Conservation (phyloP, 805 yeast species). For the Nakazawaea molendinolei region DNA sequence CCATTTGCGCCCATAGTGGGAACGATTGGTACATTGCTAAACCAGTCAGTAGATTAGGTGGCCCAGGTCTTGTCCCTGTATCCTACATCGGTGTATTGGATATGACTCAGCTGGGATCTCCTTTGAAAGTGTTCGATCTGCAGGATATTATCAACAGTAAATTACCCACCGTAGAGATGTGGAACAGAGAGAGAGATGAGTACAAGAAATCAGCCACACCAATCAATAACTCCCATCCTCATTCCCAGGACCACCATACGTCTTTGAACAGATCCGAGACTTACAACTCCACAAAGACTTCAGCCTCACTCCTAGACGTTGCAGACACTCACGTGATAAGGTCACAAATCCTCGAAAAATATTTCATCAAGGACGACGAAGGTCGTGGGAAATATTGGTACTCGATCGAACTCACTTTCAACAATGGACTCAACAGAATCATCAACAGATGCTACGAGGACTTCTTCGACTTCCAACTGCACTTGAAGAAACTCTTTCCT, state of each 20-base stretch:
- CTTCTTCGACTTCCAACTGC: constrained; percentile 89
- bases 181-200: constrained; percentile 87
- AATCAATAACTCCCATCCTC: background rate
- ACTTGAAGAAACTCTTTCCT: constrained; percentile 76
- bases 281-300: constrained; percentile 4
- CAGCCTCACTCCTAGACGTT: constrained; percentile 3
- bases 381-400: constrained; percentile 13
- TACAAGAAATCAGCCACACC: constrained; percentile 44
- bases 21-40: constrained; percentile 98
- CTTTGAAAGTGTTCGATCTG: constrained; percentile 40
- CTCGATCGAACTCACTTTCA: constrained; percentile 6
- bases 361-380: constrained; percentile 9
- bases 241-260: background rate
- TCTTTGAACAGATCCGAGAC: constrained; percentile 11
- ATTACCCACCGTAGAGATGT: constrained; percentile 89
- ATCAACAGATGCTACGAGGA: constrained; percentile 75
- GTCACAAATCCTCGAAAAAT: constrained; percentile 5
- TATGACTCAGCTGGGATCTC: constrained; percentile 49
- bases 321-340: constrained; percentile 2
- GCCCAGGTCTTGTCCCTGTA: constrained; percentile 95
- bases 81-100: constrained; percentile 84
- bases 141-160: constrained; percentile 58
- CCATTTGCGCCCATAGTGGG: constrained; percentile 93
- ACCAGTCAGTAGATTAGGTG: constrained; percentile 91
- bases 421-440: constrained; percentile 6